Percentiles rank a stretch among this genome's conserved stretches.
Evolutionary conservation across 306 rosid species (phyloP).

Genomic region (Arachis stenosperma): DNA sequence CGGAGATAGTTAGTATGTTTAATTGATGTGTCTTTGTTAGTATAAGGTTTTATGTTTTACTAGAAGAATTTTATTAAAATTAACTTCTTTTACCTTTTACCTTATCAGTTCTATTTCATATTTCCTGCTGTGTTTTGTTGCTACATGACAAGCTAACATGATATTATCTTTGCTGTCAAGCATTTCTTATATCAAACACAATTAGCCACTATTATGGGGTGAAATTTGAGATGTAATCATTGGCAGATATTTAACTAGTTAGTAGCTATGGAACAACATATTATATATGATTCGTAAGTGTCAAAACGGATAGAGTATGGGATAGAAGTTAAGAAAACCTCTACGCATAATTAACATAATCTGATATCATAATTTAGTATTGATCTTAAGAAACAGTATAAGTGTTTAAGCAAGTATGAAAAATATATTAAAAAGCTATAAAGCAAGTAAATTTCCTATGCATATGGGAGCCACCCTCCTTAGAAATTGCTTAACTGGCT

Average conservation of each 20-base stretch:
- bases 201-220: background rate
- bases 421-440: too few relatives aligned
- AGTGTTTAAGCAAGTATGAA: too few relatives aligned
- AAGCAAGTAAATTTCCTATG: too few relatives aligned
- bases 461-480: too few relatives aligned
- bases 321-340: too few relatives aligned
- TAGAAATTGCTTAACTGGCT: too few relatives aligned
- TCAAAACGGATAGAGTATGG: too few relatives aligned
- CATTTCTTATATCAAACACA: background rate
- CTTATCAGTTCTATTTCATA: background rate
- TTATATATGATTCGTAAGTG: background rate
- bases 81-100: slow-evolving; percentile 10
- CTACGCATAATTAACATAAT: too few relatives aligned
- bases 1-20: background rate
- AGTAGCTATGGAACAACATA: background rate
- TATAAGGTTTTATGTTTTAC: background rate
- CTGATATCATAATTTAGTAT: too few relatives aligned
- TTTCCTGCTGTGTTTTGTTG: slow-evolving; percentile 15
- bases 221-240: background rate
- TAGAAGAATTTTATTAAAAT: background rate
- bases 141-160: slow-evolving; percentile 6
- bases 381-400: too few relatives aligned
- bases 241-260: background rate
- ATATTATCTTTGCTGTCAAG: background rate
- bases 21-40: slow-evolving; percentile 5